Conservation (phyloP, 2,329 filamentous ascomycete genomes). For the Teratosphaeria pseudoeucalypti region DNA sequence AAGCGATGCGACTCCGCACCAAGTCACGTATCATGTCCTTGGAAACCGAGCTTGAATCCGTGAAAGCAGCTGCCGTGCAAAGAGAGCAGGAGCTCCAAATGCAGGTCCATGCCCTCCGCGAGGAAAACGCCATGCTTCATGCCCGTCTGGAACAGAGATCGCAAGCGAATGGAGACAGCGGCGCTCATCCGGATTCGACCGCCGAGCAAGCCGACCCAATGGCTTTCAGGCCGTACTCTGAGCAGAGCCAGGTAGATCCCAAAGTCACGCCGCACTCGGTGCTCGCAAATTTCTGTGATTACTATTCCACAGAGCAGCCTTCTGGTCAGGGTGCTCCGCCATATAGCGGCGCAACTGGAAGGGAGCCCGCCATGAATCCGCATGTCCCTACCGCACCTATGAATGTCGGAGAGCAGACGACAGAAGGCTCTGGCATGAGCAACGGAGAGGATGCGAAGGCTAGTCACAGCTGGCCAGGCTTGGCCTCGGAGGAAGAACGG, state of each 20-base stretch:
- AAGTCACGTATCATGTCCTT: background rate
- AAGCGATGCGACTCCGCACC: background rate
- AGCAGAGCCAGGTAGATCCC: background rate
- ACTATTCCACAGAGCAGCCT: background rate
- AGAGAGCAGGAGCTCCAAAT: background rate
- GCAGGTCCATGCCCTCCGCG: background rate
- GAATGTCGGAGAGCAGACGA: background rate
- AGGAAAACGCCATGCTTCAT: background rate
- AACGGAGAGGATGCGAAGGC: background rate
- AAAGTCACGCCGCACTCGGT: background rate
- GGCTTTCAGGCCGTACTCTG: background rate
- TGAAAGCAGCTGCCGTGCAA: background rate
- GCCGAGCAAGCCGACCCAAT: background rate
- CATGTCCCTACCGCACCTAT: background rate
- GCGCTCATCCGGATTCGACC: background rate
- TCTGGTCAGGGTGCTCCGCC: background rate
- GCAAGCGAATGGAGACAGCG: background rate
- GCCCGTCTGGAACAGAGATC: background rate
- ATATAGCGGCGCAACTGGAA: background rate
- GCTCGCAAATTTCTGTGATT: background rate
- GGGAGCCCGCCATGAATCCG: background rate
- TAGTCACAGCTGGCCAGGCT: background rate
- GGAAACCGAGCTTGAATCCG: background rate
- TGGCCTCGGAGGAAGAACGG: background rate
- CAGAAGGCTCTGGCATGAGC: background rate